Evolutionary conservation across 768 basidiomycete genomes (phyloP).

Genomic region (Kwoniella botswanensis): DNA sequence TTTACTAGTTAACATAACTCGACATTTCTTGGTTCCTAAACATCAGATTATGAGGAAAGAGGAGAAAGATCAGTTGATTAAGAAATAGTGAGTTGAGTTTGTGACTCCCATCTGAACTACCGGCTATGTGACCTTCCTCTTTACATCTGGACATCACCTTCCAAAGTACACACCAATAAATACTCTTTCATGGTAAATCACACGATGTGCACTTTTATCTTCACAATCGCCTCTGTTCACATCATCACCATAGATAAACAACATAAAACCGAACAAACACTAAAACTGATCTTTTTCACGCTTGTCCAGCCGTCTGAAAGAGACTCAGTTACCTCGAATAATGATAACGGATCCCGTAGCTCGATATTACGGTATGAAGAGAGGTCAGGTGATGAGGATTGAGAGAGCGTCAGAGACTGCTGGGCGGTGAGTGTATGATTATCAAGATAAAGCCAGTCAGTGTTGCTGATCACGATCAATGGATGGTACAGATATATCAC

Average conservation of each 20-base stretch:
- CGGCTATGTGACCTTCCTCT: too few species aligned
- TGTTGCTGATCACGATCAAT: neutral
- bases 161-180: too few species aligned
- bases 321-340: constrained; percentile 96
- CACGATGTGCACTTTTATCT: too few species aligned
- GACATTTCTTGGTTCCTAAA: constrained; percentile 90
- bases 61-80: constrained; percentile 82
- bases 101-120: too few species aligned
- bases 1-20: constrained; percentile 94
- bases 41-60: constrained; percentile 85
- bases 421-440: constrained; percentile 61
- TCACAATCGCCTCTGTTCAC: too few species aligned
- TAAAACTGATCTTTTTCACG: neutral
- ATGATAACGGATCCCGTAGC: constrained; percentile 97
- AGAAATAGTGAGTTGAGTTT: constrained; percentile 81
- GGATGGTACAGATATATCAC: constrained; percentile 45
- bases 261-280: too few species aligned
- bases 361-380: constrained; percentile 91
- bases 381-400: constrained; percentile 98
- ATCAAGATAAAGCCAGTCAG: too few species aligned
- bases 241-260: too few species aligned
- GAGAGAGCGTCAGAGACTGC: constrained; percentile 95
- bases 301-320: constrained; percentile 80
- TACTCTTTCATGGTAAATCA: too few species aligned
- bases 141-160: too few species aligned